A percentile compares a stretch with the other conserved stretches of the same genome.
Evolutionary conservation across 1,284 basidiomycete species (phyloP).

Genomic region (Leccinum fuscescens): DNA sequence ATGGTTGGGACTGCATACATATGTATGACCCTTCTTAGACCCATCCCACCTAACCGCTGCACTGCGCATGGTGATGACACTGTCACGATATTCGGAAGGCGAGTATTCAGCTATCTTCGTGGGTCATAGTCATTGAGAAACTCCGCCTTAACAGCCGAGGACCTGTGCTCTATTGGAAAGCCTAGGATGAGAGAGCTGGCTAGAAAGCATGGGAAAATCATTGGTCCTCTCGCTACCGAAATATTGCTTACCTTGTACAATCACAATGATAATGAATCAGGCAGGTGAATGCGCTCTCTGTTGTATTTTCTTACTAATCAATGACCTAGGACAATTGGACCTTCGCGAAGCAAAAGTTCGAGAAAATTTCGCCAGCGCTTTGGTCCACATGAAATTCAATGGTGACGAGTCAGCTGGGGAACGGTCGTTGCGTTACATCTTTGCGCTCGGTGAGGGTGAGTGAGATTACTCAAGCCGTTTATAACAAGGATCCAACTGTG

Average conservation of each 20-base stretch:
- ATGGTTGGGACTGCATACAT: neutral
- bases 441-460: constrained; percentile 20
- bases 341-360: constrained; percentile 6
- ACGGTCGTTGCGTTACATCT: constrained; percentile 9
- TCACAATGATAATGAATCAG: neutral
- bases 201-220: neutral
- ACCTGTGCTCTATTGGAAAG: constrained; percentile 7
- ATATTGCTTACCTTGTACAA: constrained; percentile 15
- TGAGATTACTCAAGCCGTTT: neutral
- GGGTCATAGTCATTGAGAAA: neutral
- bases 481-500: too few relatives aligned
- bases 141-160: neutral
- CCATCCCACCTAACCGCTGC: constrained; percentile 9
- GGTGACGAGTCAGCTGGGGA: neutral
- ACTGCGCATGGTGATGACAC: constrained; percentile 20
- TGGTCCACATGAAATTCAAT: constrained; percentile 5
- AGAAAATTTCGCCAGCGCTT: constrained; percentile 18
- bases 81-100: constrained; percentile 13
- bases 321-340: constrained; percentile 9
- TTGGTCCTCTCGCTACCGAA: constrained; percentile 25
- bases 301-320: neutral
- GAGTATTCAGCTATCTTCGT: neutral
- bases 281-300: neutral
- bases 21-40: constrained; percentile 8
- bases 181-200: constrained; percentile 18